phyloP scores from a whole-genome alignment of 371 early-diverging fungal species.

The Syncephalastrum racemosum region DNA sequence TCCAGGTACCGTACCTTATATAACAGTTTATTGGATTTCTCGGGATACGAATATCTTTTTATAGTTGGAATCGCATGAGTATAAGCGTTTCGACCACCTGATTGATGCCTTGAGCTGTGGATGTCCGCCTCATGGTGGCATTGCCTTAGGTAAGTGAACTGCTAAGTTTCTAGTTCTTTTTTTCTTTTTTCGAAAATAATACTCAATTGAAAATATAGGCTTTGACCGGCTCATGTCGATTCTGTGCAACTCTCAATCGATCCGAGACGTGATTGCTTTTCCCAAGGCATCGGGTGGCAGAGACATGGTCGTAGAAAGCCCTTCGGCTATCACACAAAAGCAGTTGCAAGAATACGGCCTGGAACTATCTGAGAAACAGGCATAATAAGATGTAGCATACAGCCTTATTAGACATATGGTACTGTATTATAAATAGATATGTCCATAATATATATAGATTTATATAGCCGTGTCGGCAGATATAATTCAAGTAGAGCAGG shows the following conservation, averaged over 20 bases:
- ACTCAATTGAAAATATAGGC: slow-evolving; percentile 31
- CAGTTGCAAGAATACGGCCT: slow-evolving; percentile 74
- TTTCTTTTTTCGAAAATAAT: background rate
- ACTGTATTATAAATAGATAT: background rate
- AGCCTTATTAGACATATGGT: background rate
- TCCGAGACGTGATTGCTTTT: slow-evolving; percentile 93
- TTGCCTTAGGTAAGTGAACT: slow-evolving; percentile 67
- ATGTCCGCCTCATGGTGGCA: slow-evolving; percentile 92
- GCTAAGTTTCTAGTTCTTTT: background rate
- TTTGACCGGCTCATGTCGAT: slow-evolving; percentile 86
- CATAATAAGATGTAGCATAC: background rate
- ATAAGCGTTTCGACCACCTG: slow-evolving; percentile 76
- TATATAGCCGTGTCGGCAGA: too few relatives aligned
- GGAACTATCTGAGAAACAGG: slow-evolving; percentile 19
- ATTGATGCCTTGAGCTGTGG: slow-evolving; percentile 80
- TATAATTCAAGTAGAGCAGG: too few relatives aligned
- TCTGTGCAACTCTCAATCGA: slow-evolving; percentile 68
- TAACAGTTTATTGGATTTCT: background rate
- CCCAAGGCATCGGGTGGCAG: slow-evolving; percentile 84
- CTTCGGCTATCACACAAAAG: slow-evolving; percentile 59
- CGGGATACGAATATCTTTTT: background rate
- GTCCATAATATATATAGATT: background rate
- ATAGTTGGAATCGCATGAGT: slow-evolving; percentile 46
- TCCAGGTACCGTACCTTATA: slow-evolving; percentile 42
- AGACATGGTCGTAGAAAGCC: slow-evolving; percentile 83